A percentile compares a stretch with the other conserved stretches of the same genome.
These are phyloP conservation scores for Limonium bicolor DNA, from an alignment of 148 eudicot genomes.

Conservation along the genomic window DNA sequence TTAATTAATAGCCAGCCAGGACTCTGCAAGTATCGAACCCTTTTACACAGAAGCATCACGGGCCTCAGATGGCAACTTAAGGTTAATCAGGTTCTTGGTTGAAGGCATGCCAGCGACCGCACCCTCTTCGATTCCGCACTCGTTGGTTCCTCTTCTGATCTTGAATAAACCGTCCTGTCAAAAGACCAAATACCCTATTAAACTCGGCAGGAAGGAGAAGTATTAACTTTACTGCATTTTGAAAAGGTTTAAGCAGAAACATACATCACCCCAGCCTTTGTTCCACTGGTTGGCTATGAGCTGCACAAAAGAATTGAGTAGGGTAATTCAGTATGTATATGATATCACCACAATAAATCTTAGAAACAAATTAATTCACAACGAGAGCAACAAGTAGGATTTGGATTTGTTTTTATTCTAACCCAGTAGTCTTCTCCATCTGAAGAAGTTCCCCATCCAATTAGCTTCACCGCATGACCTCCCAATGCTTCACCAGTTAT, in stretches of 20 bases:
- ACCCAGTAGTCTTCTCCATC: conserved; percentile 97
- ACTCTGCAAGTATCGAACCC: no score
- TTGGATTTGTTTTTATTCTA: conserved; percentile 1
- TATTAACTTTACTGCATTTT: no score
- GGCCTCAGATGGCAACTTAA: no score
- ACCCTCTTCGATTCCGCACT: conserved; percentile 75
- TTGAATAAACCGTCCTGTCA: conserved; percentile 89
- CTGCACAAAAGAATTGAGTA: conserved; percentile 24
- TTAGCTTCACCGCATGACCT: conserved; percentile 94
- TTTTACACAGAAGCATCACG: conserved; percentile 23
- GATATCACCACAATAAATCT: neutral
- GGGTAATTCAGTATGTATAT: neutral
- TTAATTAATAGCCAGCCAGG: no score
- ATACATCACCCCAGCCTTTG: conserved; percentile 89
- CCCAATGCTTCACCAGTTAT: conserved; percentile 57
- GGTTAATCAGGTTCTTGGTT: conserved; percentile 37
- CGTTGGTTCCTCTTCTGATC: conserved; percentile 82
- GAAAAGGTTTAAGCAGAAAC: conserved; percentile 12
- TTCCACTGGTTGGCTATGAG: conserved; percentile 95
- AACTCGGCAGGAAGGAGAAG: no score
- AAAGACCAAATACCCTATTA: no score
- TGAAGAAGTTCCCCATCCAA: conserved; percentile 87
- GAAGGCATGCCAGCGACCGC: conserved; percentile 78
- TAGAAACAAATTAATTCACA: no score
- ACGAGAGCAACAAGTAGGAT: no score